Evolutionary conservation across 164 flowering plant genomes (phyloP), one percentile per base, ranked within the genome.

Genomic region (Piper longum): DNA sequence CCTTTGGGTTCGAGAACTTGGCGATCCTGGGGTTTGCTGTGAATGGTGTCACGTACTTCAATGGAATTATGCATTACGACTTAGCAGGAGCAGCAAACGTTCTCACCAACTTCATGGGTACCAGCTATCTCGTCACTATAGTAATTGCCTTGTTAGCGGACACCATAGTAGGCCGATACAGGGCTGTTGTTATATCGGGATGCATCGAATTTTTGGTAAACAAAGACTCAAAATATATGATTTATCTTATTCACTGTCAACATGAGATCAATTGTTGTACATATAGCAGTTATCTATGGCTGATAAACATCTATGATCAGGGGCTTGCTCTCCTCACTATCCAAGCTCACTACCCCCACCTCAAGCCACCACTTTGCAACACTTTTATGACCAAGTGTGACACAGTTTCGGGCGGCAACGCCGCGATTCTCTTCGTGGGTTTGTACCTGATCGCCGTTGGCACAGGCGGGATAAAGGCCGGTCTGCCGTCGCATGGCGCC

Each of bases 401-500:
- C 59, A 65, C 69, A 67, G 75, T 74, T 12, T 11, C 40, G 11
- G 82, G 80, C 41, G 64, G 73, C 45, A 62, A 81, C 9, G 67
- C 73, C 0, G 79, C 73, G 0, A 26, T 85, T 14, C 82, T 88
- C 58, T 83, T 72, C 54, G 0, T 67, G 2, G 78, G 59, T 16
- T 69, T 86, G 1, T 88, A 83, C 79, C 42, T 84, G 73, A 6
- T 81, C 8, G 86, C 88, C 3, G 7, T 43, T 0, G 95, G 95
- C 0, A 19, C 56, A 36, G 85, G 72, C 0, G 91, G 95, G 18
- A 40, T 80, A 7, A 88, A 86, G 66, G 81, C 95, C 3, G 69
- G 74, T 4, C 9, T 88, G 40, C 88, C 91, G 18, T 18, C 88
- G 4, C 86, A 80, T 59, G 96, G 96, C 2, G 89, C 92, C 0